Percentiles rank a stretch among this genome's conserved stretches.
Conservation (phyloP, 257 asterid species). For the Solanum lignicaule region DNA sequence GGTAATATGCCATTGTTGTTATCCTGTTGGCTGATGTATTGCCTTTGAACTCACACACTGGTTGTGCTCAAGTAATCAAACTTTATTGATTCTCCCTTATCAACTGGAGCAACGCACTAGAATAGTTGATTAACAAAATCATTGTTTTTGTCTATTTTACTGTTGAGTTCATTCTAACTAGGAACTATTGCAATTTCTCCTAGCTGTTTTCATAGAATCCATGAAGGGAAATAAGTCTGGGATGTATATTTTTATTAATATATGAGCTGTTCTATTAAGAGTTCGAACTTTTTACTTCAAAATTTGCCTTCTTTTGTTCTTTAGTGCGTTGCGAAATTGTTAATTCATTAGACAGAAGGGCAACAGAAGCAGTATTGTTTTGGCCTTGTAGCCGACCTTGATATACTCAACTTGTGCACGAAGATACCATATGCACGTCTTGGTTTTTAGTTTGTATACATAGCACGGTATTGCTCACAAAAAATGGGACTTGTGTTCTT, state of each 20-base stretch:
- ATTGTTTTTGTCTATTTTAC: not conserved
- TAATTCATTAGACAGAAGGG: not conserved
- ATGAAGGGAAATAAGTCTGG: not conserved
- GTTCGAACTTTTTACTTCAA: not conserved
- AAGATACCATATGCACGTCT: not conserved
- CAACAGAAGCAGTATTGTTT: not conserved
- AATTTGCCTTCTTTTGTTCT: not conserved
- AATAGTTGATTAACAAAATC: not conserved
- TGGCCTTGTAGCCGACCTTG: not conserved
- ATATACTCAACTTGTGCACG: not conserved
- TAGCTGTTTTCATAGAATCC: not conserved
- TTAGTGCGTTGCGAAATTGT: not conserved
- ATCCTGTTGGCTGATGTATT: not conserved
- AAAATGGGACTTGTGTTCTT: not conserved
- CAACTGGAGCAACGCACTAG: not conserved
- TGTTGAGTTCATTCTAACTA: not conserved
- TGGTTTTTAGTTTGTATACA: not conserved
- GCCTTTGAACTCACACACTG: not conserved
- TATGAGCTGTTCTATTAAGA: not conserved
- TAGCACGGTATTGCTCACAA: not conserved
- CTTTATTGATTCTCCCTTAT: not conserved
- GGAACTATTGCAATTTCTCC: not conserved
- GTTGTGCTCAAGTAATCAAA: not conserved
- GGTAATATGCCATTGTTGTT: not conserved
- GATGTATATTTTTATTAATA: not conserved